Evolutionary conservation across 345 rosid genomes (phyloP).

Genomic region (Eucalyptus microcorys): DNA sequence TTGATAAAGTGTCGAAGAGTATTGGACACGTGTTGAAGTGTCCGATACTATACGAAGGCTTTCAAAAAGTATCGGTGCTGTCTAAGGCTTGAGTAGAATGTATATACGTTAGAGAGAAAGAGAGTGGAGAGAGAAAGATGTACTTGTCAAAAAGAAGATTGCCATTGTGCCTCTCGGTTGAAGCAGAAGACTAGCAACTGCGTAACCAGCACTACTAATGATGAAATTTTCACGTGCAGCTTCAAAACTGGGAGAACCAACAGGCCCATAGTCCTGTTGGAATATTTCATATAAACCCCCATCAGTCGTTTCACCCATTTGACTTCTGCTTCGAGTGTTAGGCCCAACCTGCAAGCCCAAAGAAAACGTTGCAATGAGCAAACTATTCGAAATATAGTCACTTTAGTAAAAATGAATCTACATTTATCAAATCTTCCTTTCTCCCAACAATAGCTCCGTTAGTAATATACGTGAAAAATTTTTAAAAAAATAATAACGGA

Average conservation of each 20-base stretch:
- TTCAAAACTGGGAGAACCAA: slow-evolving; percentile 83
- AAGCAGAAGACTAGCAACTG: slow-evolving; percentile 95
- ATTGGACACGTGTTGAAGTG: too few relatives aligned
- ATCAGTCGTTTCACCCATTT: slow-evolving; percentile 98
- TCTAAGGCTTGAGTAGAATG: not conserved
- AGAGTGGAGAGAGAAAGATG: not conserved
- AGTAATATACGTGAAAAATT: not conserved
- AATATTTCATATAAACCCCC: slow-evolving; percentile 93
- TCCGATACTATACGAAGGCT: fast-evolving
- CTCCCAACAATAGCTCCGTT: not conserved
- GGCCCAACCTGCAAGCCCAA: slow-evolving; percentile 68
- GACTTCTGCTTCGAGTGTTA: slow-evolving; percentile 84
- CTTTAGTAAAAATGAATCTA: not conserved
- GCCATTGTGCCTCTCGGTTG: slow-evolving; percentile 98
- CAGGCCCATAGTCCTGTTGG: slow-evolving; percentile 91
- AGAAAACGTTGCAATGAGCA: not conserved
- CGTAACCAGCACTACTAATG: slow-evolving; percentile 92
- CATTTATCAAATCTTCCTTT: not conserved
- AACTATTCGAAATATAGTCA: not conserved
- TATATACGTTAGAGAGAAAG: not conserved
- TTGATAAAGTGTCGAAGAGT: too few relatives aligned
- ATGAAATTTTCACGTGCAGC: slow-evolving; percentile 87
- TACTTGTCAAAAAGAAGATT: slow-evolving; percentile 96
- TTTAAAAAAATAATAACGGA: not conserved
- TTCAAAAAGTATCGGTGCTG: fast-evolving